Conservation (phyloP, 768 basidiomycete genomes). For the Hortiboletus campestris region DNA sequence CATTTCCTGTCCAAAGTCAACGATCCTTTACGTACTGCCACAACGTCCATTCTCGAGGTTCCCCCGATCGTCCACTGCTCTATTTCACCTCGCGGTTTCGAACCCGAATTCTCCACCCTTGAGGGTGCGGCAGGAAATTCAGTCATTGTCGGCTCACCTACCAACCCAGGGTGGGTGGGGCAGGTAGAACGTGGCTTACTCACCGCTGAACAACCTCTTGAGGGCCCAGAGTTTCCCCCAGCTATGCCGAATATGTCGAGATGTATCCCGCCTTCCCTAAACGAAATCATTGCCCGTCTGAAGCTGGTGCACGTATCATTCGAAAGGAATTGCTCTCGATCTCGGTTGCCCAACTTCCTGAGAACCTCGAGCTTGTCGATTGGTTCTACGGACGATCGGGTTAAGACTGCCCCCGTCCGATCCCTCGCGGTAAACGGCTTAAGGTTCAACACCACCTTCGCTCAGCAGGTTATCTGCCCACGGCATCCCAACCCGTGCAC, state of each 20-base stretch:
- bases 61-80: slow-evolving; percentile 67
- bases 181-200: slow-evolving; percentile 60
- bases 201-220: slow-evolving; percentile 25
- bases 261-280: slow-evolving; percentile 60
- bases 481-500: slow-evolving; percentile 37
- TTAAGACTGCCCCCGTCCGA: slow-evolving; percentile 39
- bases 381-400: slow-evolving; percentile 20
- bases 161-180: slow-evolving; percentile 49
- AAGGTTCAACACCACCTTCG: slow-evolving; percentile 2
- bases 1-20: slow-evolving; percentile 72
- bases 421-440: slow-evolving; percentile 16
- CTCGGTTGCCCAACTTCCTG: slow-evolving; percentile 37
- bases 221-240: slow-evolving; percentile 1
- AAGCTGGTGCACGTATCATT: slow-evolving; percentile 20
- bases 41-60: slow-evolving; percentile 56
- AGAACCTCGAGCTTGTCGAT: slow-evolving; percentile 5
- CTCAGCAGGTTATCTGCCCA: slow-evolving; percentile 19
- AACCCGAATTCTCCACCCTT: slow-evolving; percentile 60
- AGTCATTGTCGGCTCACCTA: not conserved
- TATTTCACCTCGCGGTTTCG: slow-evolving; percentile 65
- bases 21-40: slow-evolving; percentile 62
- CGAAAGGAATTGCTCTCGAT: slow-evolving; percentile 21
- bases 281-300: slow-evolving; percentile 70
- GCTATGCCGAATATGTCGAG: slow-evolving; percentile 7
- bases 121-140: slow-evolving; percentile 40